phyloP scores from a whole-genome alignment of 2,329 filamentous ascomycete species.

The Colletotrichum sp. region DNA sequence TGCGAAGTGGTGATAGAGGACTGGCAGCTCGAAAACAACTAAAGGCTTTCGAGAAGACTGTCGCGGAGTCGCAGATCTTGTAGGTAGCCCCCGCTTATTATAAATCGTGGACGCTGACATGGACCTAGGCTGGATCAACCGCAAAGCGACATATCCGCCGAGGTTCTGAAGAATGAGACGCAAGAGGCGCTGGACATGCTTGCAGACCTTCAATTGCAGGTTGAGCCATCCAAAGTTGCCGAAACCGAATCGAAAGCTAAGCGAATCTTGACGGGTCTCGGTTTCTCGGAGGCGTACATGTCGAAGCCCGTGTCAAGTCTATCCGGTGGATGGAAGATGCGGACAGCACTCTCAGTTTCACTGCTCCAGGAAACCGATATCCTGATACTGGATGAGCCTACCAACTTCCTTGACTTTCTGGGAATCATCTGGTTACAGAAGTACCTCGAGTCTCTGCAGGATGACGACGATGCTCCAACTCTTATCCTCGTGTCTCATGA shows the following conservation, averaged over 20 bases:
- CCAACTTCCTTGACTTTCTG: conserved; percentile 83
- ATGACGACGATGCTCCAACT: conserved; percentile 62
- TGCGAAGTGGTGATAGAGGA: conserved; percentile 78
- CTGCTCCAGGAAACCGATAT: conserved; percentile 78
- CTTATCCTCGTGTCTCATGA: conserved; percentile 85
- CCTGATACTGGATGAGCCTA: conserved; percentile 84
- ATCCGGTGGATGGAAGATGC: conserved; percentile 81
- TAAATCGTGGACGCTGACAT: neutral
- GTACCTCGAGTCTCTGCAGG: conserved; percentile 66
- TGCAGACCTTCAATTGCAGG: conserved; percentile 68
- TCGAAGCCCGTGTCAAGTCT: conserved; percentile 66
- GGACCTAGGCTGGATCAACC: conserved; percentile 51
- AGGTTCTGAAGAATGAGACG: conserved; percentile 66
- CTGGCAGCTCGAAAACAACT: conserved; percentile 78
- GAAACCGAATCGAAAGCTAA: conserved; percentile 71
- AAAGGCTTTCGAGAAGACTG: conserved; percentile 69
- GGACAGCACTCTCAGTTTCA: conserved; percentile 67
- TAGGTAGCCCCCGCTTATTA: conserved; percentile 34
- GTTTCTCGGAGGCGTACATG: conserved; percentile 70
- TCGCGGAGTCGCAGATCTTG: conserved; percentile 61
- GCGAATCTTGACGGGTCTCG: conserved; percentile 70
- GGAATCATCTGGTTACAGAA: conserved; percentile 86
- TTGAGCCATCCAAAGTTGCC: conserved; percentile 69
- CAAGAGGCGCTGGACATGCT: conserved; percentile 74
- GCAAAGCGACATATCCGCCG: conserved; percentile 60